Conservation (phyloP, 2,329 filamentous ascomycete genomes). For the Trichoderma sp. region DNA sequence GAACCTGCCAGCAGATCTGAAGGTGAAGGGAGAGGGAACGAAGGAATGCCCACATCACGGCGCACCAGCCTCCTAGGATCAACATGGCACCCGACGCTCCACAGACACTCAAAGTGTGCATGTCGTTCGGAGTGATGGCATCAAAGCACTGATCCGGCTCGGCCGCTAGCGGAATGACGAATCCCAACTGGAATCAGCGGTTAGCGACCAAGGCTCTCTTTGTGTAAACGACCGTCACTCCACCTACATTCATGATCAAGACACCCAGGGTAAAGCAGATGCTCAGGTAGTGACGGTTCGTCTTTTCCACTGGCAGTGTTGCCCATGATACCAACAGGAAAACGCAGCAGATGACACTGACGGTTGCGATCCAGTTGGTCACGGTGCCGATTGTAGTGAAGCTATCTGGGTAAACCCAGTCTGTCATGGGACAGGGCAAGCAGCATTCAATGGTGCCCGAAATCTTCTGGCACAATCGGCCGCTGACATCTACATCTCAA, state of each 20-base stretch:
- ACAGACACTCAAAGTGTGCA: slow-evolving; percentile 79
- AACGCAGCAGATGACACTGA: slow-evolving; percentile 67
- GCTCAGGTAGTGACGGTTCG: slow-evolving; percentile 88
- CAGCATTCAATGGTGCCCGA: slow-evolving; percentile 67
- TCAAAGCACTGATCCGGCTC: slow-evolving; percentile 83
- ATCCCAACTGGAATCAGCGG: slow-evolving; percentile 65
- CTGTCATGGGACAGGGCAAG: slow-evolving; percentile 82
- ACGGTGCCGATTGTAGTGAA: slow-evolving; percentile 61
- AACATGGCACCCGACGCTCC: slow-evolving; percentile 86
- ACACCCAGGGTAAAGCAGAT: slow-evolving; percentile 79
- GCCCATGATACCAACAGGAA: slow-evolving; percentile 81
- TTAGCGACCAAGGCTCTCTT: slow-evolving; percentile 24
- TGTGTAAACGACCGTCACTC: background rate
- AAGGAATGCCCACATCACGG: slow-evolving; percentile 88
- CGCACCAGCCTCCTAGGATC: slow-evolving; percentile 80
- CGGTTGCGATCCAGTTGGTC: slow-evolving; percentile 83
- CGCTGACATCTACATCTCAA: slow-evolving; percentile 54
- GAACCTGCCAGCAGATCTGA: slow-evolving; percentile 96
- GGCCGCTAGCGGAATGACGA: slow-evolving; percentile 81
- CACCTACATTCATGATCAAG: slow-evolving; percentile 74
- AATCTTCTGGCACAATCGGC: slow-evolving; percentile 54
- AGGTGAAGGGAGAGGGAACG: slow-evolving; percentile 90
- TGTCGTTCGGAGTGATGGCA: slow-evolving; percentile 88
- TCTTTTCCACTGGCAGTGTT: slow-evolving; percentile 81
- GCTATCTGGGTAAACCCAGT: slow-evolving; percentile 69